Base-by-base conservation (phyloP, 2,329 filamentous ascomycete species). In the Colletotrichum horii region DNA sequence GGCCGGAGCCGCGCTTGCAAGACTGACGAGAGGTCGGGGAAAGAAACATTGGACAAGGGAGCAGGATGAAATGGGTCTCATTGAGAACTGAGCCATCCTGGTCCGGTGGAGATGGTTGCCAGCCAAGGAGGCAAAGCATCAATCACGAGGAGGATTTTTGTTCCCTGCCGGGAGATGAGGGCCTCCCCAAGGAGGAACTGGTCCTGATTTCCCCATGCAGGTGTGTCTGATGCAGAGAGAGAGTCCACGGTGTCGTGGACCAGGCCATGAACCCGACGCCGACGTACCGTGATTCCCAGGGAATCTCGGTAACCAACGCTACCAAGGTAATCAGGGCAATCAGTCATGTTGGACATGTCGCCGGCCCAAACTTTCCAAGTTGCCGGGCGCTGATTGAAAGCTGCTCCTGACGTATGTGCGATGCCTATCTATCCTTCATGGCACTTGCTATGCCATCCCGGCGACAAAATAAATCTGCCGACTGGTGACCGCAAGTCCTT, bases 21-120 rank as follows among this genome's bases (percentile, higher is more conserved):
- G 26, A 72, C 64, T 67, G 73, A 24, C 56, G 38, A 64, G 69
- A 70, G 78, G 77, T 70, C 60, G 78, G 70, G 67, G 73, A 80
- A 77, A 66, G 76, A 70, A 76, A 76, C 66, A 66, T 65, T 66
- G 66, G 36, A 70, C 75, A 71, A 76, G 66, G 71, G 73, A 32
- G 43, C 26, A 66, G 66, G 38, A 66, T 34, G 74, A 76, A 76
- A 74, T 66, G 52, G 60, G 60, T 36, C 48, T 56, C 65, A 48
- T 30, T 48, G 36, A 36, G 71, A 65, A 76, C 62, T 60, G 56
- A 61, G 26, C 67, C 38, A 73, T 30, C 74, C 74, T 38, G 11
- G 74, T 43, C 74, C 28, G 66, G 71, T 76, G 74, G 74, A 55
- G 74, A 76, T 66, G 71, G 48, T 28, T 58, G 64, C 43, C 73